These are phyloP conservation scores for Vitellaria paradoxa DNA, from an alignment of 179 eudicot genomes.

Conservation along the genomic window DNA sequence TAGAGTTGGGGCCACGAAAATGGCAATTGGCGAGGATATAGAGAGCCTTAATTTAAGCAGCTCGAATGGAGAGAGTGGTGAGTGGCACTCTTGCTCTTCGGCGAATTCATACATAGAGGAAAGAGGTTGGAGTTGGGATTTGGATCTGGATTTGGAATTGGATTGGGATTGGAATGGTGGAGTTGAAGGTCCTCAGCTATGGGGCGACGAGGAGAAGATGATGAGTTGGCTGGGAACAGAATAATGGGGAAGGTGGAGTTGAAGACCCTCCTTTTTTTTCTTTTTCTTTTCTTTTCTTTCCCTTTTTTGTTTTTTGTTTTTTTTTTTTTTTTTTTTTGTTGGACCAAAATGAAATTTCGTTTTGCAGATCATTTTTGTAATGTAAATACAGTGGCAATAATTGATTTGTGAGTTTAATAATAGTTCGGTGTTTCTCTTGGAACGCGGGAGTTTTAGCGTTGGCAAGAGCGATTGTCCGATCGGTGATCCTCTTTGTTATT, in stretches of 20 bases:
- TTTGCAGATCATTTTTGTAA: no score
- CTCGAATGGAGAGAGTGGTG: background rate
- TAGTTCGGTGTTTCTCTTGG: no score
- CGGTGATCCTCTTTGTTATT: no score
- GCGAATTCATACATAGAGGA: background rate
- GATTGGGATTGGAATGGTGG: background rate
- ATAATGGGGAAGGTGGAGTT: conserved; percentile 15
- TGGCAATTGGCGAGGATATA: background rate
- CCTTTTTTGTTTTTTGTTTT: no score
- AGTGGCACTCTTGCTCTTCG: background rate
- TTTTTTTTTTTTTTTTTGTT: no score
- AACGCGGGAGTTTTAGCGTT: no score
- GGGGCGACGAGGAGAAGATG: conserved; percentile 36
- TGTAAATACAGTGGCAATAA: no score
- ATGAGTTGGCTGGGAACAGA: conserved; percentile 38
- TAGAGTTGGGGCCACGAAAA: background rate
- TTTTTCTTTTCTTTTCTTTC: no score
- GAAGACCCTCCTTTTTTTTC: no score
- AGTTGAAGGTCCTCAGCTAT: conserved; percentile 18
- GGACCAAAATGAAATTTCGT: no score
- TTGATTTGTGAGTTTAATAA: no score
- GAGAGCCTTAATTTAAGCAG: background rate
- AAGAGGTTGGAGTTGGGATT: conserved; percentile 29
- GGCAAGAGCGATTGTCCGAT: no score
- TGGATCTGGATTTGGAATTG: conserved; percentile 14